Percentiles rank a stretch among this genome's conserved stretches.
phyloP scores from a whole-genome alignment of 78 protist genomes.

The Goniomonas avonlea region DNA sequence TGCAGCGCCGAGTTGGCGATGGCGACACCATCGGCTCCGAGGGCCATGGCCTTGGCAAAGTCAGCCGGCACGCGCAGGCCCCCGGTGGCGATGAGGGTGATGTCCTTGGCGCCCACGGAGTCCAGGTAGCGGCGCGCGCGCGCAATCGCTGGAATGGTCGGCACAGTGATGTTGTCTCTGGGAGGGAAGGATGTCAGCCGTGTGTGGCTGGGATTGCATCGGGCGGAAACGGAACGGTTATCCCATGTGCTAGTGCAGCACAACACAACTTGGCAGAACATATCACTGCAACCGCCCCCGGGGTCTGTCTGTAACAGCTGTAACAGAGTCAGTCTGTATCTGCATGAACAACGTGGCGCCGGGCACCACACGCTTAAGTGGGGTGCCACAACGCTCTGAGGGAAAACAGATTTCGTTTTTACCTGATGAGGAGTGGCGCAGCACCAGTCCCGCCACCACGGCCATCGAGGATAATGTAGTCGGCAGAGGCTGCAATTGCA shows the following conservation, averaged over 20 bases:
- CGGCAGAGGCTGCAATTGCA: not conserved
- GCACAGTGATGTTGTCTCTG: constrained; percentile 7
- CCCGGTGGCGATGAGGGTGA: not conserved
- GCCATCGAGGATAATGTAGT: constrained; percentile 17
- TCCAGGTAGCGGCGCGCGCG: constrained; percentile 5
- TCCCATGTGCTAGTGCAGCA: too few relatives aligned
- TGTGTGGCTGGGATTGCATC: too few relatives aligned
- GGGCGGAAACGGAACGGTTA: too few relatives aligned
- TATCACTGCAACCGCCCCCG: too few relatives aligned
- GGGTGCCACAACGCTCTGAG: too few relatives aligned
- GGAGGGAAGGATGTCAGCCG: too few relatives aligned
- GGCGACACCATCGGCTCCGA: constrained; percentile 7
- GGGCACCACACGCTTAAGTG: too few relatives aligned
- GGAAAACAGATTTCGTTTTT: too few relatives aligned
- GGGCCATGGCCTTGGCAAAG: constrained; percentile 8
- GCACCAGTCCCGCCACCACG: constrained; percentile 26
- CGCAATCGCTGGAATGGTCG: not conserved
- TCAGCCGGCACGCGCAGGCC: constrained; percentile 9
- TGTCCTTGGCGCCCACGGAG: not conserved
- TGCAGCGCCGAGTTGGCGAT: constrained; percentile 10
- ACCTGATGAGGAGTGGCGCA: constrained; percentile 7
- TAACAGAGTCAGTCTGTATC: too few relatives aligned
- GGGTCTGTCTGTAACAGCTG: too few relatives aligned
- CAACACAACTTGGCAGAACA: too few relatives aligned
- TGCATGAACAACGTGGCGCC: too few relatives aligned